phyloP scores from a whole-genome alignment of 352 stramenopile genomes.

The Phytophthora parvispora region DNA sequence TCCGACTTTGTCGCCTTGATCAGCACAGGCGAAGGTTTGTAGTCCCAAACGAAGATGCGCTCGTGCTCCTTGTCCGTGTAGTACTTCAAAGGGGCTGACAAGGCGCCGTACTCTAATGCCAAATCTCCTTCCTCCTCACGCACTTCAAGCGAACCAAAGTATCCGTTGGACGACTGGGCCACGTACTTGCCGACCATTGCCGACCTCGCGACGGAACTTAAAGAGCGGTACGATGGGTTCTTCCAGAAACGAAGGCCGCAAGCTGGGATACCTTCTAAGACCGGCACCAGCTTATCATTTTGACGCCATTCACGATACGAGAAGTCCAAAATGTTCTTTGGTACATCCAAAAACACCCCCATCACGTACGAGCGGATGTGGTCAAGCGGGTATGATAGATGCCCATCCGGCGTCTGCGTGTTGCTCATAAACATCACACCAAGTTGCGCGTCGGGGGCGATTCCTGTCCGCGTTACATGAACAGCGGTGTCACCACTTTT shows the following conservation, averaged over 20 bases:
- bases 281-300: slow-evolving; percentile 39
- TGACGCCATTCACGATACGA: slow-evolving; percentile 48
- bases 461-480: slow-evolving; percentile 69
- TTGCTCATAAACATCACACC: slow-evolving; percentile 75
- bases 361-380: slow-evolving; percentile 76
- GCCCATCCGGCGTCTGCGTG: slow-evolving; percentile 45
- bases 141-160: slow-evolving; percentile 48
- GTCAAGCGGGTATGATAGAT: slow-evolving; percentile 58
- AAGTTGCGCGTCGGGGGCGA: slow-evolving; percentile 53
- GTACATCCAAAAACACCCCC: slow-evolving; percentile 73
- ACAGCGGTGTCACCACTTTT: slow-evolving; percentile 69
- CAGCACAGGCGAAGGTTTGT: slow-evolving; percentile 17
- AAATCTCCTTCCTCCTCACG: slow-evolving; percentile 21
- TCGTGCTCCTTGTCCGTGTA: slow-evolving; percentile 33
- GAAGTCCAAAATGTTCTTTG: slow-evolving; percentile 59
- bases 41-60: slow-evolving; percentile 36
- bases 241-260: slow-evolving; percentile 62
- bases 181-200: slow-evolving; percentile 59
- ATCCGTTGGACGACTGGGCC: slow-evolving; percentile 43
- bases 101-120: slow-evolving; percentile 30
- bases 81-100: slow-evolving; percentile 37
- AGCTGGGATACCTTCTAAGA: slow-evolving; percentile 39
- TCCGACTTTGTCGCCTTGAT: slow-evolving; percentile 25
- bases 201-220: slow-evolving; percentile 31
- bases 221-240: slow-evolving; percentile 31